Evolutionary conservation across 495 filamentous ascomycete species (phyloP), one percentile per base, ranked within the genome.

Genomic region (Podospora pseudoanserina): DNA sequence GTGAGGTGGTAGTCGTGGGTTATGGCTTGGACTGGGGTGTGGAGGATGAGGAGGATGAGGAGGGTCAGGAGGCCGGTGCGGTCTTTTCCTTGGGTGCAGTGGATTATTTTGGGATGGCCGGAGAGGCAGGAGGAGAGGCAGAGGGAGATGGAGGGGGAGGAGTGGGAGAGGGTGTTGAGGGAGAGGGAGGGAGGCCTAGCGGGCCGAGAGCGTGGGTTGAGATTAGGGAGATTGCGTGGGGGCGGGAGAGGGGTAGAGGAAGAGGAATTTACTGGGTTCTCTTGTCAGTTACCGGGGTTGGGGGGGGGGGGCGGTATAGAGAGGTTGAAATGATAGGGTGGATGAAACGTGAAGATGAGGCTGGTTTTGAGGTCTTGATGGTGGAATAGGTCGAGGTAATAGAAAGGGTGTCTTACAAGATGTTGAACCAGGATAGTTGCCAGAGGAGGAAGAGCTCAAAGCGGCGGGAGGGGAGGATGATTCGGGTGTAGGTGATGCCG

Each of bases 1-100:
- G 84, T 82, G 20, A 86, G 74, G 30, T 74, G 60, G 76, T 94
- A 96, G 76, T 95, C 93, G 64, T 86, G 74, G 15, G 77, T 73
- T 18, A 95, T 85, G 0, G 86, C 87, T 0, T 82, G 79, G 0
- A 79, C 62, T 0, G 87, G 85, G 0, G 91, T 84, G 11, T 77
- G 75, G 3, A 88, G 81, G 2, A 90, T 75, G 32, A 93, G 74
- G 1, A 94, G 76, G 0, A 85, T 71, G 20, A 96, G 80, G 13
- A 89, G 77, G n/a, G 92, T 77, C 26, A 91, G 80, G 2, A 95
- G 79, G 0, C 93, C 93, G 0, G 92, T 95, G 0, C 92, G 86
- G 74, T 96, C 93, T 73, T 97, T 97, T 49, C 93, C 93, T 74
- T 95, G 91, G 3, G 92, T 93, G 79, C 93, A 96, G 80, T 95